These are phyloP conservation scores for Fusarium longipes DNA, from an alignment of 2,329 filamentous ascomycete genomes.

Conservation along the genomic window DNA sequence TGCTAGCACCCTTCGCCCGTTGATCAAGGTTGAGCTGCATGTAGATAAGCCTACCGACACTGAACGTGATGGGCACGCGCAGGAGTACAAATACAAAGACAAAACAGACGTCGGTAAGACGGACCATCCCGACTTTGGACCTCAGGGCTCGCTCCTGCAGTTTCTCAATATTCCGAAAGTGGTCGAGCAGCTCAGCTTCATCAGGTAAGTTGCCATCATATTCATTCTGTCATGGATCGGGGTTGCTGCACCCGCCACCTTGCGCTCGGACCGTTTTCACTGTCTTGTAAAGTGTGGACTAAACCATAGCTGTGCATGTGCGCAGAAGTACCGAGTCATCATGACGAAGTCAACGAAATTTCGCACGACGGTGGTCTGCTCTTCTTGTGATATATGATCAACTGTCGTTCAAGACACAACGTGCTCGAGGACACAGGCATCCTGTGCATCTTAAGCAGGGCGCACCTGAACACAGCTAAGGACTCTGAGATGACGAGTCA, in stretches of 20 bases:
- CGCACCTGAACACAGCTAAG: neutral
- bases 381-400: conserved; percentile 13
- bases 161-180: conserved; percentile 70
- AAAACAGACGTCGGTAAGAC: conserved; percentile 67
- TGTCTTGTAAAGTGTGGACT: conserved; percentile 1
- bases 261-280: conserved; percentile 1
- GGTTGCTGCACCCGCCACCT: neutral
- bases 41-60: conserved; percentile 69
- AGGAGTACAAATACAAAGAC: conserved; percentile 69
- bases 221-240: conserved; percentile 2
- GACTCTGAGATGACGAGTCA: neutral
- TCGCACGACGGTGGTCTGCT: conserved; percentile 1
- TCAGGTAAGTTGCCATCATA: conserved; percentile 66
- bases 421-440: conserved; percentile 2
- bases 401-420: conserved; percentile 14
- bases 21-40: conserved; percentile 84
- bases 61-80: conserved; percentile 45
- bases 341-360: conserved; percentile 1
- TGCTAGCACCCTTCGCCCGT: conserved; percentile 66
- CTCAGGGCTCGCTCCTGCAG: conserved; percentile 62
- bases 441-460: conserved; percentile 7
- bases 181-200: conserved; percentile 76
- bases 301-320: neutral
- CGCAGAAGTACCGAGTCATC: conserved; percentile 14
- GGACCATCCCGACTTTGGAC: conserved; percentile 72